phyloP scores from a whole-genome alignment of 768 basidiomycete species.

The Agrocybe praecox region DNA sequence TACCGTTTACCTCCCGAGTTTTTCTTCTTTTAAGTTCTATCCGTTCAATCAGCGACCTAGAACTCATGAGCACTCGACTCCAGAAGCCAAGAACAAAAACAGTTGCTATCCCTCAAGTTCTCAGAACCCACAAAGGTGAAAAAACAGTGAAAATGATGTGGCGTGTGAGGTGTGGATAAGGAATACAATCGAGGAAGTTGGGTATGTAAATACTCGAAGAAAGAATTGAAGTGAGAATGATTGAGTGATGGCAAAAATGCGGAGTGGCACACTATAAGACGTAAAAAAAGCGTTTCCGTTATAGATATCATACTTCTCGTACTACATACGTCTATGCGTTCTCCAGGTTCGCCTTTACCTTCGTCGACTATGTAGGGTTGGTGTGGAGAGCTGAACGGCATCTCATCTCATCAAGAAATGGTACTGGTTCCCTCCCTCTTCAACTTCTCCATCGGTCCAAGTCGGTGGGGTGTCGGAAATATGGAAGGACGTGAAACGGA shows the following conservation, averaged over 20 bases:
- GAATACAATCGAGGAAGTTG: too few species aligned
- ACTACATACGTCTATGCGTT: too few species aligned
- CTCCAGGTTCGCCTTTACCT: background rate
- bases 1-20: background rate
- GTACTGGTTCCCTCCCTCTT: background rate
- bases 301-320: background rate
- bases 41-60: slow-evolving; percentile 6
- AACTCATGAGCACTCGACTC: background rate
- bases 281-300: background rate
- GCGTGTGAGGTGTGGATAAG: background rate
- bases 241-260: too few species aligned
- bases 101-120: background rate
- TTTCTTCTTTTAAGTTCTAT: background rate
- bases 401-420: background rate
- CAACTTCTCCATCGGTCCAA: background rate
- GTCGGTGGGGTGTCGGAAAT: background rate
- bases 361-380: background rate
- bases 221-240: too few species aligned
- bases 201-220: too few species aligned
- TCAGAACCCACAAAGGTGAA: background rate
- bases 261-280: background rate
- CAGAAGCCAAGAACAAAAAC: background rate
- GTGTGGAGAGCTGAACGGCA: background rate
- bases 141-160: background rate
- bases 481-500: background rate